Percentiles rank a stretch among this genome's conserved stretches.
phyloP scores from a whole-genome alignment of 768 basidiomycete genomes.

The Mycena belliarum region DNA sequence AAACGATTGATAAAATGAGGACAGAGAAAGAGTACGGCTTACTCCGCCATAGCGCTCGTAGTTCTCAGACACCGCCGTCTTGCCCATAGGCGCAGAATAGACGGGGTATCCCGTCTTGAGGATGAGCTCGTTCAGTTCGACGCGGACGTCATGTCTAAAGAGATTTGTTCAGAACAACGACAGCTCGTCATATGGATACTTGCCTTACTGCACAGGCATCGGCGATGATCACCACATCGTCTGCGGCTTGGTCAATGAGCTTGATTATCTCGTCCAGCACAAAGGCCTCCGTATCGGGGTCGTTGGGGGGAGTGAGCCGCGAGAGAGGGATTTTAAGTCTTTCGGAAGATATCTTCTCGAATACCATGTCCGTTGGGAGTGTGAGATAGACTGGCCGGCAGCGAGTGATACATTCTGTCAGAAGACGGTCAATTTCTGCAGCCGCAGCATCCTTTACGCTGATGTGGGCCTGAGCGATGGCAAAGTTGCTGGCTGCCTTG shows the following conservation, averaged over 20 bases:
- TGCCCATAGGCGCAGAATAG: constrained; percentile 81
- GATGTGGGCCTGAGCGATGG: constrained; percentile 65
- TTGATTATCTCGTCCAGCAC: constrained; percentile 75
- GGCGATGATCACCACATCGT: constrained; percentile 73
- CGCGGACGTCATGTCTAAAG: constrained; percentile 62
- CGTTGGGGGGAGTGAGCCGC: constrained; percentile 50
- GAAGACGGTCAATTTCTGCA: constrained; percentile 74
- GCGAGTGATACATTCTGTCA: constrained; percentile 67
- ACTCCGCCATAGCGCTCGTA: constrained; percentile 80
- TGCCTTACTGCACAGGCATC: constrained; percentile 82
- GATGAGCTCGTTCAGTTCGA: constrained; percentile 64
- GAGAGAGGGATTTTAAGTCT: constrained; percentile 62
- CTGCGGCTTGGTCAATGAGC: constrained; percentile 61
- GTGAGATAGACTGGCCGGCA: constrained; percentile 87
- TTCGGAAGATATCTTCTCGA: constrained; percentile 63
- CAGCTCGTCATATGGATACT: no score
- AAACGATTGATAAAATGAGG: constrained; percentile 1
- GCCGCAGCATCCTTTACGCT: constrained; percentile 55
- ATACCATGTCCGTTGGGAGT: constrained; percentile 82
- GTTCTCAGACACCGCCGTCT: constrained; percentile 70
- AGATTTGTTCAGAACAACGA: no score
- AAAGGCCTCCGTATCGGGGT: constrained; percentile 59
- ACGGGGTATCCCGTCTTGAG: constrained; percentile 70
- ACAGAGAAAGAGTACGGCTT: constrained; percentile 30
- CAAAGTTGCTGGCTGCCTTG: constrained; percentile 74